A percentile compares a stretch with the other conserved stretches of the same genome.
These are phyloP conservation scores for Gossypioides kirkii DNA, from an alignment of 345 rosid species.

Conservation along the genomic window DNA sequence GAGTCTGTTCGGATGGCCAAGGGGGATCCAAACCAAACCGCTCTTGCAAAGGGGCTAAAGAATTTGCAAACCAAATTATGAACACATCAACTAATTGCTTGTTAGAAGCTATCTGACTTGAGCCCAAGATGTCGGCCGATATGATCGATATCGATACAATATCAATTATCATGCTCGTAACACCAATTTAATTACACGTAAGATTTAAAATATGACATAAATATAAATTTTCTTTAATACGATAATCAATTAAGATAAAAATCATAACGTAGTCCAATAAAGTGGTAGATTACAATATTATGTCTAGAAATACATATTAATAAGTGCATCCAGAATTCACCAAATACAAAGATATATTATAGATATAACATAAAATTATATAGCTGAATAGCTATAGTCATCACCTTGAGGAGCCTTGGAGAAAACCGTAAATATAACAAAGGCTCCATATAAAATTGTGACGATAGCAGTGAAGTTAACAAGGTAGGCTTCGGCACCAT, in stretches of 20 bases:
- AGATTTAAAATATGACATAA: too few species aligned
- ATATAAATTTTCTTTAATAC: too few species aligned
- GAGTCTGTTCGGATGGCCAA: too few species aligned
- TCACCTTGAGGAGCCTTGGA: conserved; percentile 40
- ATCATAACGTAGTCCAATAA: neutral
- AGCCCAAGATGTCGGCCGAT: too few species aligned
- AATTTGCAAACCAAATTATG: too few species aligned
- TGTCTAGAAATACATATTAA: neutral
- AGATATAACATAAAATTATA: conserved; percentile 17
- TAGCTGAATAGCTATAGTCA: conserved; percentile 46
- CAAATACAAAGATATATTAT: neutral
- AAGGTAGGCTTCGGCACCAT: conserved; percentile 76
- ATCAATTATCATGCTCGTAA: too few species aligned
- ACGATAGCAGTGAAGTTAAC: conserved; percentile 81
- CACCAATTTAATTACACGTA: too few species aligned
- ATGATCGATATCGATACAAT: too few species aligned
- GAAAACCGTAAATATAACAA: conserved; percentile 52
- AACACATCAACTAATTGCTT: too few species aligned
- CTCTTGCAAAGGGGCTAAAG: too few species aligned
- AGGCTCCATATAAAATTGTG: conserved; percentile 61
- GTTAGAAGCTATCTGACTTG: too few species aligned
- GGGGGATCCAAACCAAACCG: too few species aligned
- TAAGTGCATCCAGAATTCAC: neutral
- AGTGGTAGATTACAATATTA: neutral
- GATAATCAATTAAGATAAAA: neutral